Evolutionary conservation across 2,329 filamentous ascomycete genomes (phyloP).

Genomic region (Phyllachora maydis): DNA sequence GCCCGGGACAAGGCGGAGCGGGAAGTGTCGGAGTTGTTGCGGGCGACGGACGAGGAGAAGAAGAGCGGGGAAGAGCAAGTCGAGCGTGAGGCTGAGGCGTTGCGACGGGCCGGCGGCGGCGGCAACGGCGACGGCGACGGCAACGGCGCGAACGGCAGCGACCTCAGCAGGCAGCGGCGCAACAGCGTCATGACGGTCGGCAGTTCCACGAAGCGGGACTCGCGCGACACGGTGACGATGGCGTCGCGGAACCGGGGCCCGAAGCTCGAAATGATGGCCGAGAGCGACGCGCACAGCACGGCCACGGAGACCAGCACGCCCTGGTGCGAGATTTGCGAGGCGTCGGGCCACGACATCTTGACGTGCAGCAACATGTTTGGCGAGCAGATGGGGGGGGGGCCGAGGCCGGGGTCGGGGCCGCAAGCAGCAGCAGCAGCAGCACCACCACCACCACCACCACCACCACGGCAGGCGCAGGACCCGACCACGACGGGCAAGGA

Average conservation of each 20-base stretch:
- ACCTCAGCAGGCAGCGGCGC: too few species aligned
- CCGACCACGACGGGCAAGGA: constrained; percentile 13
- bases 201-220: constrained; percentile 15
- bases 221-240: constrained; percentile 49
- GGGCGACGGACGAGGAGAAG: constrained; percentile 53
- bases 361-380: constrained; percentile 85
- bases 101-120: constrained; percentile 36
- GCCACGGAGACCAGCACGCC: constrained; percentile 53
- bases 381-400: constrained; percentile 5
- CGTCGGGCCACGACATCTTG: constrained; percentile 76
- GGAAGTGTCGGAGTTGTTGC: constrained; percentile 63
- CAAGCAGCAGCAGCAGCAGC: constrained; percentile 5
- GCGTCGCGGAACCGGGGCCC: constrained; percentile 14
- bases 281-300: constrained; percentile 48
- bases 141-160: constrained; percentile 9
- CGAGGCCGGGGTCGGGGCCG: constrained; percentile 6
- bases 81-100: constrained; percentile 55
- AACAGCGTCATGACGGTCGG: background rate
- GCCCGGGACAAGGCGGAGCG: constrained; percentile 53
- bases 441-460: too few species aligned
- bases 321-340: constrained; percentile 95
- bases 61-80: constrained; percentile 61
- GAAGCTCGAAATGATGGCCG: constrained; percentile 47
- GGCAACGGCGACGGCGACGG: constrained; percentile 15
- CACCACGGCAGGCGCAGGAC: constrained; percentile 1